Base-by-base conservation (phyloP, 2,329 filamentous ascomycete genomes). In the Aspergillus sp. region DNA sequence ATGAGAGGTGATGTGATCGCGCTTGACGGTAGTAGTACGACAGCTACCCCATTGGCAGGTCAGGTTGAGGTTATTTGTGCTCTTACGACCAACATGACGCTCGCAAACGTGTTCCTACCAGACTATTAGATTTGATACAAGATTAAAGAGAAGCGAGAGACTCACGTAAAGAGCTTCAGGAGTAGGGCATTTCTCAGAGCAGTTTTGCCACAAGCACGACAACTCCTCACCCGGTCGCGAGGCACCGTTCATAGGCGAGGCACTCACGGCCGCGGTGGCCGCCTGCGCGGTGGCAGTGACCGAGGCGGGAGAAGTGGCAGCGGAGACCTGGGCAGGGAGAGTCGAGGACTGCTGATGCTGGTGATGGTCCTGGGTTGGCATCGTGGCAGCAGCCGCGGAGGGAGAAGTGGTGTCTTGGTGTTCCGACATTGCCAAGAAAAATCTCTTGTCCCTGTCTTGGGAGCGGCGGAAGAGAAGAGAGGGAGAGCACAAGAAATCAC, bases 1-100 rank as follows among this genome's bases (percentile, higher is more conserved):
- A 71, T 98, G 93, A 40, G 93, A 97, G 40, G 93, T 98, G 70
- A 98, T 98, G 73, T 98, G 93, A 62, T 97, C 93, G 60, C 93
- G 89, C 79, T 98, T 97, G 66, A 97, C 91, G 2, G 91, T 97
- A 38, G 90, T 96, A 19, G 91, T 97, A 51, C 90, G 84, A 74
- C 93, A 98, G 52, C 85, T 86, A 58, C 90, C 93, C 93, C 93
- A 98, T 66, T 94, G 88, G 72, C 93, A 98, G 43, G 90, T 96
- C 65, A 98, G 72, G 70, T 93, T 97, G 62, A 98, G 77, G 72
- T 98, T 98, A 76, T 97, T 97, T 64, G 93, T 98, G 74, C 88
- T 95, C 77, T 98, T 98, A 71, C 93, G 89, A 53, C 93, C 93
- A 66, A 98, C 90, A 76, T 98, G 93, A 62, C 90, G 88, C 68